Evolutionary conservation across 2,329 filamentous ascomycete genomes (phyloP).

Genomic region (Colletotrichum truncatum): DNA sequence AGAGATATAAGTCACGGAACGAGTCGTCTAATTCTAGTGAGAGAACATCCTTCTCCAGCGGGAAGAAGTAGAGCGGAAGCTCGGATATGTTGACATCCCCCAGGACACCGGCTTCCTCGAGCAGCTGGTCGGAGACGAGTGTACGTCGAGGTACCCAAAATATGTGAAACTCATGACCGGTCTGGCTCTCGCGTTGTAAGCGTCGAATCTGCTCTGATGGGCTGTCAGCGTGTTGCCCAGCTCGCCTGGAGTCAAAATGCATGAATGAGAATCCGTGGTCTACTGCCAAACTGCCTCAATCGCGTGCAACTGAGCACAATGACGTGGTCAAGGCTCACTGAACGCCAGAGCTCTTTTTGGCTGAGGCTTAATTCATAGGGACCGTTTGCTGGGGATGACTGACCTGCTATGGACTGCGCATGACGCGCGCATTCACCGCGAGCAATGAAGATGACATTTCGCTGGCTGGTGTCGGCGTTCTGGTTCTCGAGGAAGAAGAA

Average conservation of each 20-base stretch:
- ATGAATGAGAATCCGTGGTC: conserved; percentile 33
- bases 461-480: conserved; percentile 93
- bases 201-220: conserved; percentile 86
- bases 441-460: conserved; percentile 93
- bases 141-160: conserved; percentile 96
- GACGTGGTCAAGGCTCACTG: background rate
- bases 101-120: conserved; percentile 92
- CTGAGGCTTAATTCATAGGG: no score
- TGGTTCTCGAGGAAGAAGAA: conserved; percentile 96
- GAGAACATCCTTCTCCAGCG: conserved; percentile 88
- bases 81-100: conserved; percentile 92
- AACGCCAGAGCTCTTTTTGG: no score
- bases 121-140: conserved; percentile 86
- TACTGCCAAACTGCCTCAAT: conserved; percentile 56
- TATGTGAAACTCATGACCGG: conserved; percentile 94
- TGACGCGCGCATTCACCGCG: conserved; percentile 89
- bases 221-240: conserved; percentile 47
- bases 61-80: conserved; percentile 88
- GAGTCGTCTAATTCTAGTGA: conserved; percentile 90
- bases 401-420: conserved; percentile 89
- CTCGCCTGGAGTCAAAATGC: conserved; percentile 34
- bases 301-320: no score
- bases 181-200: conserved; percentile 85
- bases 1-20: conserved; percentile 87
- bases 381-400: conserved; percentile 42